These are phyloP conservation scores for Priceomyces melissophilus DNA, from an alignment of 805 yeast genomes.

Conservation along the genomic window DNA sequence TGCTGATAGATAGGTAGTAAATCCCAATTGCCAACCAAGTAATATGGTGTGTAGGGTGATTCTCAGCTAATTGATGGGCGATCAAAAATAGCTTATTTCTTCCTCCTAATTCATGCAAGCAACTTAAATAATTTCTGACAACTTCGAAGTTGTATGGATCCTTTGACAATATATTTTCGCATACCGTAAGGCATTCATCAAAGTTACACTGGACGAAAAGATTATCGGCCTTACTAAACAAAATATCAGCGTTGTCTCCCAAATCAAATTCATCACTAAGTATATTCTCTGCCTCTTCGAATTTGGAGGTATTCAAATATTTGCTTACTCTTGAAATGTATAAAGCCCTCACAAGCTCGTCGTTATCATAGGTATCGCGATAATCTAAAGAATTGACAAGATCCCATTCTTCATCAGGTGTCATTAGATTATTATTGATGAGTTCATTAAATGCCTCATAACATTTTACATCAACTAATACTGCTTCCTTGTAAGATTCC, in stretches of 20 bases:
- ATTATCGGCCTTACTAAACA: slow-evolving; percentile 65
- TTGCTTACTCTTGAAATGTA: slow-evolving; percentile 77
- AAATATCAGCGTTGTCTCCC: slow-evolving; percentile 64
- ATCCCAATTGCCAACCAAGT: slow-evolving; percentile 94
- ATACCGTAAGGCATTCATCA: slow-evolving; percentile 67
- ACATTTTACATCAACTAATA: slow-evolving; percentile 83
- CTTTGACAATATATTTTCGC: slow-evolving; percentile 54
- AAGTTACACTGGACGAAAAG: slow-evolving; percentile 74
- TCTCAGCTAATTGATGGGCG: slow-evolving; percentile 83
- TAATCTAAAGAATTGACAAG: slow-evolving; percentile 62
- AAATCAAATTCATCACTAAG: slow-evolving; percentile 71
- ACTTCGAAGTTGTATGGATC: slow-evolving; percentile 73
- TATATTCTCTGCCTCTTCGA: slow-evolving; percentile 62
- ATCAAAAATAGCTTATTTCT: slow-evolving; percentile 74
- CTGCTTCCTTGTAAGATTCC: slow-evolving; percentile 83
- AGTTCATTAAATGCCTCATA: slow-evolving; percentile 88
- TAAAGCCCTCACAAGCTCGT: slow-evolving; percentile 71
- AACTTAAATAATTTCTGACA: slow-evolving; percentile 76
- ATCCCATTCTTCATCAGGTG: slow-evolving; percentile 88
- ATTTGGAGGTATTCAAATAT: slow-evolving; percentile 55
- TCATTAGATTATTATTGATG: slow-evolving; percentile 64
- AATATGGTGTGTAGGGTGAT: slow-evolving; percentile 73
- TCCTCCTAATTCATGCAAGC: slow-evolving; percentile 80
- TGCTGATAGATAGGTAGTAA: slow-evolving; percentile 73
- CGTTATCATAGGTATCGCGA: slow-evolving; percentile 71